A percentile compares a stretch with the other conserved stretches of the same genome.
These are phyloP conservation scores for Candida ulmi DNA, from an alignment of 805 yeast genomes.

Conservation along the genomic window DNA sequence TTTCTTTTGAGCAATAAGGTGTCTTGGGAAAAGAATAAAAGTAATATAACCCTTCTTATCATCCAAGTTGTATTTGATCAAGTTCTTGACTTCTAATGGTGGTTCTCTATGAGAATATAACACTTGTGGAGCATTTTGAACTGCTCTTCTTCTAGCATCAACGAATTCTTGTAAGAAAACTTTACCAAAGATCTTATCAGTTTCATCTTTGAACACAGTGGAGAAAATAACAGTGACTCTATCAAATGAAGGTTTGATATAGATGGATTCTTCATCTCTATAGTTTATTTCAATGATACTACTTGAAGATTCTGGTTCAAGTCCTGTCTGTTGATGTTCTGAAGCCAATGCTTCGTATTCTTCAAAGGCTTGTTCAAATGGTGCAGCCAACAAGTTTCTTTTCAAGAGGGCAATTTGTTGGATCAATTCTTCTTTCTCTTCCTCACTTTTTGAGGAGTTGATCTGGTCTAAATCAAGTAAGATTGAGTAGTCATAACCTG, in stretches of 20 bases:
- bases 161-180: constrained; percentile 91
- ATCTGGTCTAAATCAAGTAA: constrained; percentile 52
- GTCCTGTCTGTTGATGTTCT: constrained; percentile 24
- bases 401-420: constrained; percentile 69
- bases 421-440: constrained; percentile 47
- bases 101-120: constrained; percentile 84
- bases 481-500: constrained; percentile 78
- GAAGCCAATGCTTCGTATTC: constrained; percentile 61
- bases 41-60: constrained; percentile 53
- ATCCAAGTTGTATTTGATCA: constrained; percentile 32
- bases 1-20: constrained; percentile 57
- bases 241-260: constrained; percentile 86
- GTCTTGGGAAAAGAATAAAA: constrained; percentile 79
- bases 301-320: constrained; percentile 19
- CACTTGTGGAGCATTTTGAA: constrained; percentile 98
- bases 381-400: constrained; percentile 86
- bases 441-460: constrained; percentile 32
- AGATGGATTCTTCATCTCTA: constrained; percentile 91
- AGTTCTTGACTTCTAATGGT: constrained; percentile 74
- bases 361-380: constrained; percentile 80
- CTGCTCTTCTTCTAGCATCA: constrained; percentile 91
- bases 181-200: constrained; percentile 87
- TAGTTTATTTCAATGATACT: constrained; percentile 49
- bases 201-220: constrained; percentile 92
- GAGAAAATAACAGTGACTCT: constrained; percentile 96